Conservation (phyloP, 192 early-diverging fungal species). For the Gamsiella multidivaricata region DNA sequence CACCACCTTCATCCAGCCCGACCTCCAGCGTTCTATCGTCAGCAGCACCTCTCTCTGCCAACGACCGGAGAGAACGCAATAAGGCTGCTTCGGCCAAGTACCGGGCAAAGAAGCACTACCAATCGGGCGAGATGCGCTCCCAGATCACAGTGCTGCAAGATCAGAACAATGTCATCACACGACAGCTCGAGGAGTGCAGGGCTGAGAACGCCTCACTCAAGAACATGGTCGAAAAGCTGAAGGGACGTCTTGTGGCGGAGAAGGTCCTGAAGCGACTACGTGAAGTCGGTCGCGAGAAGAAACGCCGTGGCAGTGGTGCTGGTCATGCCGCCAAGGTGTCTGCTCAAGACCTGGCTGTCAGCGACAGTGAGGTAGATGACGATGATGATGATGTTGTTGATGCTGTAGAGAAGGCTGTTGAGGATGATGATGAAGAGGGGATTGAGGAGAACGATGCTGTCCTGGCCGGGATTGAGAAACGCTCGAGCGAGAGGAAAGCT, state of each 20-base stretch:
- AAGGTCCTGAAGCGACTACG: conserved; percentile 66
- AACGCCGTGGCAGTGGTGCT: conserved; percentile 1
- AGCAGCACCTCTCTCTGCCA: conserved; percentile 53
- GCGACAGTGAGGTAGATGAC: conserved; percentile 22
- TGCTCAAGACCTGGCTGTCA: conserved; percentile 11
- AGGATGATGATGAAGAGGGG: conserved; percentile 4
- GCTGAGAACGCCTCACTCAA: conserved; percentile 62
- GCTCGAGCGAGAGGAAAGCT: conserved; percentile 1
- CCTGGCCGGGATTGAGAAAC: not conserved
- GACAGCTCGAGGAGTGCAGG: conserved; percentile 61
- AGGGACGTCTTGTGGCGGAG: conserved; percentile 63
- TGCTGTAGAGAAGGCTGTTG: conserved; percentile 11
- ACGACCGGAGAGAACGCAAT: conserved; percentile 66
- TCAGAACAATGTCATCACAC: conserved; percentile 57
- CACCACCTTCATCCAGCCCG: conserved; percentile 14
- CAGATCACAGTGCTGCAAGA: conserved; percentile 54
- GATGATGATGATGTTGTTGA: conserved; percentile 9
- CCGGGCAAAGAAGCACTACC: conserved; percentile 67
- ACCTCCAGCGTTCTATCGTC: not conserved
- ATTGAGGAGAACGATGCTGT: not conserved
- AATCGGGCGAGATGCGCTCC: conserved; percentile 65
- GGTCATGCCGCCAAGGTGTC: conserved; percentile 1
- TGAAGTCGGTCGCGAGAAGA: conserved; percentile 44
- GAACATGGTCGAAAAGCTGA: conserved; percentile 58
- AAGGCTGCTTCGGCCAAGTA: conserved; percentile 73